Conservation (phyloP, 805 yeast species). For the Myxozyma udenii region DNA sequence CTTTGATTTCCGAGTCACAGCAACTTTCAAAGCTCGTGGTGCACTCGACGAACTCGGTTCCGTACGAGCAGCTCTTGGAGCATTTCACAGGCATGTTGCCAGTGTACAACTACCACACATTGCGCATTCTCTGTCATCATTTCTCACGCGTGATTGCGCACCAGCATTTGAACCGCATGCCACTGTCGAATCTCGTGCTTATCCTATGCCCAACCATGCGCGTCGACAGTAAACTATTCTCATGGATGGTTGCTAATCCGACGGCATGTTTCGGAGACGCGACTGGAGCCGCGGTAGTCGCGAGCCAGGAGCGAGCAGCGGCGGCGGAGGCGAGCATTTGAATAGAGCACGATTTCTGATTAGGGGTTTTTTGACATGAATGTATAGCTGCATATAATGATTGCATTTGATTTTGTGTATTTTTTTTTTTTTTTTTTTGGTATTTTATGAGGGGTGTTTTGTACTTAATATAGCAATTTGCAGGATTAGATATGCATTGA, state of each 20-base stretch:
- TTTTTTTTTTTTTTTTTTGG: too few relatives aligned
- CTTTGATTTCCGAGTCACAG: slow-evolving; percentile 24
- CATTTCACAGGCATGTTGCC: slow-evolving; percentile 22
- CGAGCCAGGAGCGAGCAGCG: slow-evolving; percentile 4
- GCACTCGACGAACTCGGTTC: slow-evolving; percentile 4
- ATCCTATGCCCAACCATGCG: slow-evolving; percentile 37
- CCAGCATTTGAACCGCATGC: slow-evolving; percentile 33
- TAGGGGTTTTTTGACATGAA: too few relatives aligned
- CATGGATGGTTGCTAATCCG: slow-evolving; percentile 29
- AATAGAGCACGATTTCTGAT: background rate
- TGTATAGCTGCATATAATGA: too few relatives aligned
- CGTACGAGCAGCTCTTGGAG: slow-evolving; percentile 25
- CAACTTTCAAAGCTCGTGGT: background rate
- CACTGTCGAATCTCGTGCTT: slow-evolving; percentile 34
- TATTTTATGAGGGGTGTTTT: too few relatives aligned
- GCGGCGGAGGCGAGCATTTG: slow-evolving; percentile 36
- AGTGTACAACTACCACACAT: slow-evolving; percentile 31
- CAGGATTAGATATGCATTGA: too few relatives aligned
- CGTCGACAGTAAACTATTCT: slow-evolving; percentile 31
- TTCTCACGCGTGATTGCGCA: slow-evolving; percentile 29
- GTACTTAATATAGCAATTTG: too few relatives aligned
- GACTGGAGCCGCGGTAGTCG: background rate
- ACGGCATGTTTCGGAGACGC: slow-evolving; percentile 9
- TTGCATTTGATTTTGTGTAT: slow-evolving; percentile 1
- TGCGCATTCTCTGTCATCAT: slow-evolving; percentile 34